phyloP scores from a whole-genome alignment of 2,329 filamentous ascomycete species.

The Colletotrichum sp. region DNA sequence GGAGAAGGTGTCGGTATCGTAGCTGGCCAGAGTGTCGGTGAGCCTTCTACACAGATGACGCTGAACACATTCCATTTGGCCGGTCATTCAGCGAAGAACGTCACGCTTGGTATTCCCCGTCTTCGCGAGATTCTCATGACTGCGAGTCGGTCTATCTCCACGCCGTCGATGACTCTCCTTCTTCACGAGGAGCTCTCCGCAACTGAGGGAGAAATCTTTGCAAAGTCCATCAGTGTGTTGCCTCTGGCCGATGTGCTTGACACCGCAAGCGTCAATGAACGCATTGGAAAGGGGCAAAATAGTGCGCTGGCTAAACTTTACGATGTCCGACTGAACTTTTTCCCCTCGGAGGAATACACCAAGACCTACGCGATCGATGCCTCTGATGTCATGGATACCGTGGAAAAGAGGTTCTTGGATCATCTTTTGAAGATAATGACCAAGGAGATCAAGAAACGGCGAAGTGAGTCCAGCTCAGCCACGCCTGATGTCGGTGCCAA shows the following conservation, averaged over 20 bases:
- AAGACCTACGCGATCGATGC: slow-evolving; percentile 84
- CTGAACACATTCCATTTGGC: slow-evolving; percentile 99
- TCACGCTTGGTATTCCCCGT: slow-evolving; percentile 96
- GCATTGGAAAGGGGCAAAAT: slow-evolving; percentile 72
- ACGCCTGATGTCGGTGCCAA: slow-evolving; percentile 74
- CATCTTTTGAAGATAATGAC: slow-evolving; percentile 73
- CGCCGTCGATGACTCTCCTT: slow-evolving; percentile 86
- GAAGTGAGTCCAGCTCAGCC: slow-evolving; percentile 67
- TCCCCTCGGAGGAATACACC: slow-evolving; percentile 82
- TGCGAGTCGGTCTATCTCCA: slow-evolving; percentile 86
- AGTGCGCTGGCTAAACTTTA: slow-evolving; percentile 82
- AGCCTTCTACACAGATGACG: slow-evolving; percentile 99
- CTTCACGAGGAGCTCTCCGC: slow-evolving; percentile 74
- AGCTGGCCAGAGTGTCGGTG: slow-evolving; percentile 94
- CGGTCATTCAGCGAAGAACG: slow-evolving; percentile 97
- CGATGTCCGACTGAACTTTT: slow-evolving; percentile 82
- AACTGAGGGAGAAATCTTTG: slow-evolving; percentile 77
- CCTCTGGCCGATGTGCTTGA: slow-evolving; percentile 86
- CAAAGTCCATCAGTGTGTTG: slow-evolving; percentile 89
- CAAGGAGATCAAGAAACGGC: slow-evolving; percentile 85
- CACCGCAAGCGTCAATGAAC: slow-evolving; percentile 80
- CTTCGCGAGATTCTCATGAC: slow-evolving; percentile 99
- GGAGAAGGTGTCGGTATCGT: slow-evolving; percentile 97
- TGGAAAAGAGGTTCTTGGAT: slow-evolving; percentile 83
- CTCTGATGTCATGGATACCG: slow-evolving; percentile 76